phyloP scores from a whole-genome alignment of 2,329 filamentous ascomycete genomes.

The Macrophomina phaseolina region DNA sequence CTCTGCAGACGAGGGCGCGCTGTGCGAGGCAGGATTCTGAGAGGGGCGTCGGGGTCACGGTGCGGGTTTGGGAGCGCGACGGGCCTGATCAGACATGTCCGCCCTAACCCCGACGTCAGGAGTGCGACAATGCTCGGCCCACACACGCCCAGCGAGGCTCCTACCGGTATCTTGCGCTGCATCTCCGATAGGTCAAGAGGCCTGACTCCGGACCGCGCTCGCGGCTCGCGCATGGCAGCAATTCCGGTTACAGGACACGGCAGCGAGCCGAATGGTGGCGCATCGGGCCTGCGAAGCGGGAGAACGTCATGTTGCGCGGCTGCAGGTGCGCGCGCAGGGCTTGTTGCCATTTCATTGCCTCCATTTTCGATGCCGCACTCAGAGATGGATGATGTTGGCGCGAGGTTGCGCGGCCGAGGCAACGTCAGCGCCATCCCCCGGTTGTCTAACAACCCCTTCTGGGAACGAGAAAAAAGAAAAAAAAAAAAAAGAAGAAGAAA shows the following conservation, averaged over 20 bases:
- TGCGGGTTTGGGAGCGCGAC: not conserved
- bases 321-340: not conserved
- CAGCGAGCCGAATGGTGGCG: not conserved
- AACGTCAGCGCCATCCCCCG: not conserved
- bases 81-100: not conserved
- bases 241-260: not conserved
- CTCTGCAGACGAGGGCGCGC: not conserved
- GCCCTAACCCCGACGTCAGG: not conserved
- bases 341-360: not conserved
- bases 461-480: not conserved
- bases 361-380: not conserved
- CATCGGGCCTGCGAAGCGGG: not conserved
- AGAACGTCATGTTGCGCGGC: not conserved
- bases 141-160: not conserved
- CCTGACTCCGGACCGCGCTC: not conserved
- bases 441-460: not conserved
- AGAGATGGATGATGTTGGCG: not conserved
- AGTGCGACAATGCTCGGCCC: not conserved
- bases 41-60: not conserved
- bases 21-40: not conserved
- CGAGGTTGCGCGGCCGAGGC: not conserved
- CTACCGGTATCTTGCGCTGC: not conserved
- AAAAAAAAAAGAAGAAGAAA: not conserved
- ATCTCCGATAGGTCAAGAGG: not conserved
- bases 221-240: not conserved